Conservation (phyloP, 2,329 filamentous ascomycete genomes). For the Colletotrichum sp. region DNA sequence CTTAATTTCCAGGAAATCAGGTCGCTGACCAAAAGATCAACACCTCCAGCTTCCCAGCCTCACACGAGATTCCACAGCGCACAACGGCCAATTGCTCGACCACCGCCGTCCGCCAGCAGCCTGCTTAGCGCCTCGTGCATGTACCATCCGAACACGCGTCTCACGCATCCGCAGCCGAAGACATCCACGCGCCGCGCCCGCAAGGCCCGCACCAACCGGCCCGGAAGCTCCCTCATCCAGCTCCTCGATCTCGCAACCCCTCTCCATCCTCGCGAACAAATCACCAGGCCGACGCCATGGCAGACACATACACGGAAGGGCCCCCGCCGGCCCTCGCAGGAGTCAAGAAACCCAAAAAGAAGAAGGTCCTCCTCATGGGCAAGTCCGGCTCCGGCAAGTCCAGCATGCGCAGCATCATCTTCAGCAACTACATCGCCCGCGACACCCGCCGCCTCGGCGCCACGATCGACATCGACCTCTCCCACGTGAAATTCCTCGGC, state of each 20-base stretch:
- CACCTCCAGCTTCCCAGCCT: neutral
- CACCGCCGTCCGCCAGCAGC: neutral
- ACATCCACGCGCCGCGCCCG: neutral
- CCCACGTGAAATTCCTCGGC: conserved; percentile 97
- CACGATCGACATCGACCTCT: conserved; percentile 98
- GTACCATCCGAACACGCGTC: neutral
- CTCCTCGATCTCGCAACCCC: neutral
- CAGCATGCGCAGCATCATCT: conserved; percentile 98
- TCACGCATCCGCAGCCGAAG: neutral
- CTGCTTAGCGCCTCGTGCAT: neutral
- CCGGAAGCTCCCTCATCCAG: neutral
- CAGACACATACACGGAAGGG: neutral
- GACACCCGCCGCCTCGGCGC: conserved; percentile 92
- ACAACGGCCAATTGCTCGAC: neutral
- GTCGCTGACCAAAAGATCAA: neutral
- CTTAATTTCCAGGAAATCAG: neutral
- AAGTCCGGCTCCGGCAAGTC: conserved; percentile 98
- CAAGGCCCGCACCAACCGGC: neutral
- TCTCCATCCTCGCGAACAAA: neutral
- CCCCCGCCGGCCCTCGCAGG: conserved; percentile 34
- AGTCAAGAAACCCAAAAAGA: conserved; percentile 78
- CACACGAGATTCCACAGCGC: neutral
- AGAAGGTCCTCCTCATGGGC: conserved; percentile 89
- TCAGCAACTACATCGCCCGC: conserved; percentile 97
- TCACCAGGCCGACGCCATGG: neutral